Conservation (phyloP, 257 asterid genomes). For the Lycium barbarum region DNA sequence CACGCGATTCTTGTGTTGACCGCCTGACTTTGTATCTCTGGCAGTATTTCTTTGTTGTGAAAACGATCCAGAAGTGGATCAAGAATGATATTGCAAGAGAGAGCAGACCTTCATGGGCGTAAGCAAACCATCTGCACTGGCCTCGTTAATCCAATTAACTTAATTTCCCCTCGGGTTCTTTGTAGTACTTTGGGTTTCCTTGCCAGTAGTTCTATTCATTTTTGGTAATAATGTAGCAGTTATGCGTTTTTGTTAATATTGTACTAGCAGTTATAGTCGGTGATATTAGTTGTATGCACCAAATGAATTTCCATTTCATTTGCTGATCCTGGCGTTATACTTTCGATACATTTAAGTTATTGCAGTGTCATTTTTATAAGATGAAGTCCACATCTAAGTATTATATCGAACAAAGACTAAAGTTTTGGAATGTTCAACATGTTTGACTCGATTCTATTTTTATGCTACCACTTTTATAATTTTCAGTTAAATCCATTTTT, state of each 20-base stretch:
- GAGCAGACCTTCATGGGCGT: slow-evolving; percentile 21
- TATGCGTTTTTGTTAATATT: slow-evolving; percentile 19
- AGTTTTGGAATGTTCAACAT: too few species aligned
- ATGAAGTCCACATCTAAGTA: too few species aligned
- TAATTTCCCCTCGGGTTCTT: neutral
- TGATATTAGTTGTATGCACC: slow-evolving; percentile 36
- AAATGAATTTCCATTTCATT: slow-evolving; percentile 23
- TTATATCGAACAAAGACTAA: too few species aligned
- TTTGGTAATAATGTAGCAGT: slow-evolving; percentile 11
- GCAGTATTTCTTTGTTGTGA: slow-evolving; percentile 76
- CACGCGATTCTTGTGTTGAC: neutral
- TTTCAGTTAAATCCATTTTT: neutral
- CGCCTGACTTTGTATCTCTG: neutral
- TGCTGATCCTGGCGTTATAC: neutral
- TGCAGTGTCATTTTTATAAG: neutral
- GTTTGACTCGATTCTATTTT: neutral
- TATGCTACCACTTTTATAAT: neutral
- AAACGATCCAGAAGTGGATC: slow-evolving; percentile 69
- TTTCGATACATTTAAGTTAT: neutral
- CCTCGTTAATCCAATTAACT: slow-evolving; percentile 30
- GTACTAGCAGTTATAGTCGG: slow-evolving; percentile 22
- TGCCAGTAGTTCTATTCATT: neutral
- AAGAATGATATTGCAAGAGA: slow-evolving; percentile 60
- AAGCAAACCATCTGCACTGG: slow-evolving; percentile 30
- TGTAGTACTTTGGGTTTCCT: neutral